These are phyloP conservation scores for Sporobolomyces roseus DNA, from an alignment of 768 basidiomycete species.

Conservation along the genomic window DNA sequence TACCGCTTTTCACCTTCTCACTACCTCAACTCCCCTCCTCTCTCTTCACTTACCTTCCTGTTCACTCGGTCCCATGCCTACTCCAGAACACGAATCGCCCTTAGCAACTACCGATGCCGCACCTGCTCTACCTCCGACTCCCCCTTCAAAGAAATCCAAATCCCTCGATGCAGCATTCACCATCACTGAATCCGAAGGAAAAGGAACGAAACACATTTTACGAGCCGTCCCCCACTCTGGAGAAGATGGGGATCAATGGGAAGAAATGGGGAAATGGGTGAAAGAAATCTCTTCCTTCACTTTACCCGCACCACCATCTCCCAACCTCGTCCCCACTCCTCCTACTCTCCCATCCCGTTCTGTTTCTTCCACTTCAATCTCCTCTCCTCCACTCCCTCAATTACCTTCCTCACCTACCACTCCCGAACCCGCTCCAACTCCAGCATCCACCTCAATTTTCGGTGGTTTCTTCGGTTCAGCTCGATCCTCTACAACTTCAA, in stretches of 20 bases:
- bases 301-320: conserved; percentile 16
- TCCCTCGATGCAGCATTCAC: conserved; percentile 35
- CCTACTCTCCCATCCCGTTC: background rate
- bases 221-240: conserved; percentile 6
- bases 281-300: conserved; percentile 20
- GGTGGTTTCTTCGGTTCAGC: conserved; percentile 9
- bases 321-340: background rate
- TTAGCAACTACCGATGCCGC: background rate
- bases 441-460: background rate
- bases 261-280: conserved; percentile 35
- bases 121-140: too few species aligned
- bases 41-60: conserved; percentile 26
- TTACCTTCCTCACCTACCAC: background rate
- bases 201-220: conserved; percentile 31
- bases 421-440: conserved; percentile 1
- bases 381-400: conserved; percentile 8
- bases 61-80: conserved; percentile 40
- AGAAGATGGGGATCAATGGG: conserved; percentile 28
- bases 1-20: conserved; percentile 20
- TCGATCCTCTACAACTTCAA: background rate
- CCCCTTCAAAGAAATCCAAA: conserved; percentile 8
- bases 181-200: conserved; percentile 31
- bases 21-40: conserved; percentile 20
- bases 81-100: conserved; percentile 13
- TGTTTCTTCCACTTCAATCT: background rate